phyloP scores from a whole-genome alignment of 768 basidiomycete genomes.

The Zangia roseola region DNA sequence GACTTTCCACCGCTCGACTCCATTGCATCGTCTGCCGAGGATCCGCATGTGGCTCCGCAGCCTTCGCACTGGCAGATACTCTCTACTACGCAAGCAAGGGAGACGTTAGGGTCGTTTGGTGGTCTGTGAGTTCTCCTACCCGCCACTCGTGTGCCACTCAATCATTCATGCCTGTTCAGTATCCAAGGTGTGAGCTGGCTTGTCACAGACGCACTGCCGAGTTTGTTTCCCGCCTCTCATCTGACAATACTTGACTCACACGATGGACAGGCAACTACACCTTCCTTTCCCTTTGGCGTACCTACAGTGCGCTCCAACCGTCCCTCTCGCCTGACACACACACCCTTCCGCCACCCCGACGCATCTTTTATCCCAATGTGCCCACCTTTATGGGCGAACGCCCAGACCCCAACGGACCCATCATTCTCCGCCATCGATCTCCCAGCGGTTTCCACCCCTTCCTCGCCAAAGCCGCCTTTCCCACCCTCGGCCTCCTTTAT shows the following conservation, averaged over 20 bases:
- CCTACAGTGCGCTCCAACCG: conserved; percentile 62
- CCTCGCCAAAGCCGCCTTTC: conserved; percentile 72
- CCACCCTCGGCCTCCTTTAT: conserved; percentile 65
- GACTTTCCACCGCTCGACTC: conserved; percentile 54
- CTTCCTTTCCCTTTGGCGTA: conserved; percentile 74
- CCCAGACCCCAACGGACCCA: conserved; percentile 32
- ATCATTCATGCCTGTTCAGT: conserved; percentile 33
- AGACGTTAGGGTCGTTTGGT: conserved; percentile 50
- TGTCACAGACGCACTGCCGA: conserved; percentile 49
- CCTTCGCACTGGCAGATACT: conserved; percentile 60
- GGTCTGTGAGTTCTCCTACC: conserved; percentile 43
- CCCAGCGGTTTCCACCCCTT: conserved; percentile 71
- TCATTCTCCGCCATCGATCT: conserved; percentile 41
- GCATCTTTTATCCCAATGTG: conserved; percentile 73
- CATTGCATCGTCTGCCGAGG: conserved; percentile 43
- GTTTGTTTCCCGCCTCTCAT: conserved; percentile 34
- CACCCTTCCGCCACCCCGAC: conserved; percentile 62
- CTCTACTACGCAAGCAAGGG: conserved; percentile 47
- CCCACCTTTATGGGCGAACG: conserved; percentile 51
- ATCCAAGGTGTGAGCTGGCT: conserved; percentile 73
- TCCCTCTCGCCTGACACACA: conserved; percentile 47
- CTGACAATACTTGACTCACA: conserved; percentile 1
- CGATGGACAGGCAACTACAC: conserved; percentile 56
- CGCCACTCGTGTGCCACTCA: neutral
- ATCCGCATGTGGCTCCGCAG: conserved; percentile 41